phyloP scores from a whole-genome alignment of 768 basidiomycete genomes.

The Sarcodon sp. region DNA sequence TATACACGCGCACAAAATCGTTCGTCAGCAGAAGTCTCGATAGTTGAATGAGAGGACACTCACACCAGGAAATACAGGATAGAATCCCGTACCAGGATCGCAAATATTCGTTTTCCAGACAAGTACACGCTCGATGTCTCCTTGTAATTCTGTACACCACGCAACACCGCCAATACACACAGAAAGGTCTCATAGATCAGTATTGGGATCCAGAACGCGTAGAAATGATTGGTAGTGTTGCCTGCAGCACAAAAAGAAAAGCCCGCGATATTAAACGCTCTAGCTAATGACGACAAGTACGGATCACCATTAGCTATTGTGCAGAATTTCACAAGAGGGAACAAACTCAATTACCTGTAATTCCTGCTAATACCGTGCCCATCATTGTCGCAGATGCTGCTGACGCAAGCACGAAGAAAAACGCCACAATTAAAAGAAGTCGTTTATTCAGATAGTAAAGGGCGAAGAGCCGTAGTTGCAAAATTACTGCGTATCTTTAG shows the following conservation, averaged over 20 bases:
- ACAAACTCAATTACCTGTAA: conserved; percentile 21
- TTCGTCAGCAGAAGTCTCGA: neutral
- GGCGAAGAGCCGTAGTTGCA: conserved; percentile 53
- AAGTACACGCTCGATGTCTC: conserved; percentile 18
- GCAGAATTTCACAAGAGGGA: neutral
- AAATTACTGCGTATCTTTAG: conserved; percentile 26
- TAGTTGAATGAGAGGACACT: conserved; percentile 10
- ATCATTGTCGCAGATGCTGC: conserved; percentile 33
- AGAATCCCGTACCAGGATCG: conserved; percentile 42
- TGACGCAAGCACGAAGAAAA: conserved; percentile 25
- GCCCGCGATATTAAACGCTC: conserved; percentile 8
- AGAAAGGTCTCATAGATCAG: conserved; percentile 40
- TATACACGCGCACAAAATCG: neutral
- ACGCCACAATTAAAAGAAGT: conserved; percentile 32
- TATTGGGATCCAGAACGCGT: conserved; percentile 49
- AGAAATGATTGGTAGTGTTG: conserved; percentile 29
- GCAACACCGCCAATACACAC: conserved; percentile 35
- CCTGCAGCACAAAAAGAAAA: conserved; percentile 28
- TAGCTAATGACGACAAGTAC: neutral
- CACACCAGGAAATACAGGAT: conserved; percentile 45
- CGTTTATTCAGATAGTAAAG: conserved; percentile 41
- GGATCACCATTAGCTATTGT: neutral
- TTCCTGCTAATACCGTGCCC: conserved; percentile 25
- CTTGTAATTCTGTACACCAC: conserved; percentile 32
- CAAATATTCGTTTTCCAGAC: conserved; percentile 30